These are phyloP conservation scores for Boletus bicolor DNA, from an alignment of 768 basidiomycete species.

Conservation along the genomic window DNA sequence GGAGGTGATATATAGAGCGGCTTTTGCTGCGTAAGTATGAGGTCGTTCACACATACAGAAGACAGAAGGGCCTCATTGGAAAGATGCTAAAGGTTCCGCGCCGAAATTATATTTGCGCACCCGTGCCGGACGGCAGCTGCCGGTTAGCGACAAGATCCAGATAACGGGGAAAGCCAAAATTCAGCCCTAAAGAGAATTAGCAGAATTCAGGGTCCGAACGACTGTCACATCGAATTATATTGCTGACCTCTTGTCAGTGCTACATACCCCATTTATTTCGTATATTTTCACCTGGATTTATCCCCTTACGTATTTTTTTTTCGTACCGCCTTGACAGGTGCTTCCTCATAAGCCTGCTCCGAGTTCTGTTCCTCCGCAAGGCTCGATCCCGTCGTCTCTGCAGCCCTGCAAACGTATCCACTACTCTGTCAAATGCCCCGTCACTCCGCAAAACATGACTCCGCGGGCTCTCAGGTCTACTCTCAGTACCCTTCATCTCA, in stretches of 20 bases:
- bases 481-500: conserved; percentile 21
- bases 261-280: conserved; percentile 25
- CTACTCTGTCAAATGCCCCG: conserved; percentile 27
- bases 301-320: conserved; percentile 36
- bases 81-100: conserved; percentile 26
- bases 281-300: conserved; percentile 21
- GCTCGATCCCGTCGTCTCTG: conserved; percentile 23
- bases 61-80: conserved; percentile 6
- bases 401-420: conserved; percentile 27
- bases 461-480: conserved; percentile 12
- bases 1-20: conserved; percentile 14
- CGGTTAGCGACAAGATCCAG: conserved; percentile 31
- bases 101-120: conserved; percentile 31
- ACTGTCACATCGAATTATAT: conserved; percentile 28
- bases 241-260: conserved; percentile 10
- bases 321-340: conserved; percentile 36
- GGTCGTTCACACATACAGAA: conserved; percentile 20
- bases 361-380: conserved; percentile 25
- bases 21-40: conserved; percentile 4
- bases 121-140: conserved; percentile 28
- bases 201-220: conserved; percentile 34
- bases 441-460: conserved; percentile 29
- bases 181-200: conserved; percentile 25
- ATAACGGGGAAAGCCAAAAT: conserved; percentile 35
- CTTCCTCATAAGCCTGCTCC: conserved; percentile 34